Conservation (phyloP, 2,329 filamentous ascomycete species). For the Epichloe baconii region DNA sequence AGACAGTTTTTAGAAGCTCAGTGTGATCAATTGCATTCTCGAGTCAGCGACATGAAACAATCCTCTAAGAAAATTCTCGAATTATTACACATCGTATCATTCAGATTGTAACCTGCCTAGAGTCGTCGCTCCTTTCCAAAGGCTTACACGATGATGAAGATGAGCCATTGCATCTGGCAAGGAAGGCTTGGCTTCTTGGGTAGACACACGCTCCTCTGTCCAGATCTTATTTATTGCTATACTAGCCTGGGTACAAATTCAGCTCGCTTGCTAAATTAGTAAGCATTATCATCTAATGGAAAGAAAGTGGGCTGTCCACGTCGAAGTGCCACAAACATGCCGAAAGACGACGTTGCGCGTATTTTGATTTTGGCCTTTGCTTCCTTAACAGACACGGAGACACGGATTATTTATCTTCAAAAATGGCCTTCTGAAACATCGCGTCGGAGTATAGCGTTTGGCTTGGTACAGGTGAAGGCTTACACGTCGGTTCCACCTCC, state of each 20-base stretch:
- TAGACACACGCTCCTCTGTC: too few relatives aligned
- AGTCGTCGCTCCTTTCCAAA: not conserved
- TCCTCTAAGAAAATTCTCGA: not conserved
- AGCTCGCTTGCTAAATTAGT: not conserved
- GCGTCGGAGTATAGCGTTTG: not conserved
- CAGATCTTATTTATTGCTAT: too few relatives aligned
- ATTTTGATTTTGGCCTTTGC: too few relatives aligned
- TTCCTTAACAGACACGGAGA: not conserved
- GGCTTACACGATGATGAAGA: not conserved
- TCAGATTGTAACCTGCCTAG: not conserved
- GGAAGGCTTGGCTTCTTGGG: too few relatives aligned
- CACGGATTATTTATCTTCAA: not conserved
- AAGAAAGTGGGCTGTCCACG: too few relatives aligned
- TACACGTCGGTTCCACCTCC: not conserved
- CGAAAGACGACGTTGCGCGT: too few relatives aligned
- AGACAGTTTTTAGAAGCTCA: too few relatives aligned
- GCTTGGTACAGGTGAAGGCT: not conserved
- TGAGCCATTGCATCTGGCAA: constrained; percentile 8
- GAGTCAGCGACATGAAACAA: not conserved
- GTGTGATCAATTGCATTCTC: not conserved
- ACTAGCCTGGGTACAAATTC: not conserved
- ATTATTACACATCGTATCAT: not conserved
- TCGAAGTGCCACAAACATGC: too few relatives aligned
- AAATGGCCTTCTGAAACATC: not conserved
- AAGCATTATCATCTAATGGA: too few relatives aligned